Percentiles rank a stretch among this genome's conserved stretches.
phyloP scores from a whole-genome alignment of 106 monocot species.

The Alisma plantagoaquatica region DNA sequence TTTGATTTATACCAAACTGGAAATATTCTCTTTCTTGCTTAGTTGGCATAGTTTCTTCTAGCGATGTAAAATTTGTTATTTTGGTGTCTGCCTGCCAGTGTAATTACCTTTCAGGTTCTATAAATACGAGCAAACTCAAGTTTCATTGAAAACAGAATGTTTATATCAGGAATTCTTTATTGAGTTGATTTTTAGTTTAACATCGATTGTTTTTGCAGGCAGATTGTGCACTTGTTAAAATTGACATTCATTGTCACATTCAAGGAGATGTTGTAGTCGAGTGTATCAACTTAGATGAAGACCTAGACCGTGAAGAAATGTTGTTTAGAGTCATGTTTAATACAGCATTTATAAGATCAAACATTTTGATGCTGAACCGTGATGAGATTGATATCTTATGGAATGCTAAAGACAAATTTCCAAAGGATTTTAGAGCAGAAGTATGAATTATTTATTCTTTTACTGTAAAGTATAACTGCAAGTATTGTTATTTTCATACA shows the following conservation, averaged over 20 bases:
- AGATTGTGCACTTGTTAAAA: slow-evolving; percentile 80
- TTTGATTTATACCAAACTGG: too few species aligned
- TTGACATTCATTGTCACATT: slow-evolving; percentile 72
- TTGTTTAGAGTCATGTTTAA: slow-evolving; percentile 91
- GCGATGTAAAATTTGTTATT: neutral
- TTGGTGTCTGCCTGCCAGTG: too few species aligned
- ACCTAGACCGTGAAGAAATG: slow-evolving; percentile 72
- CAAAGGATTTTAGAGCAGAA: slow-evolving; percentile 77
- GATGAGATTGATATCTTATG: slow-evolving; percentile 83
- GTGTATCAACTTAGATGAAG: slow-evolving; percentile 68
- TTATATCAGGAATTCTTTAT: neutral
- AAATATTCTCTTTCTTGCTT: neutral
- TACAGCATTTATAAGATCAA: too few species aligned
- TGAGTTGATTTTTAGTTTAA: neutral
- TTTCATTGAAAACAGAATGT: too few species aligned
- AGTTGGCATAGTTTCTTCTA: neutral
- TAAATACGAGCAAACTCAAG: too few species aligned
- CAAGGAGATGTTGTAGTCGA: slow-evolving; percentile 90
- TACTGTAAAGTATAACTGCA: neutral
- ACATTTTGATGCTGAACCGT: too few species aligned
- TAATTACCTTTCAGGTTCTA: too few species aligned
- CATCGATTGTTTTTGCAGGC: slow-evolving; percentile 25
- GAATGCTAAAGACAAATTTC: slow-evolving; percentile 74
- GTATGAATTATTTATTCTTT: slow-evolving; percentile 12
- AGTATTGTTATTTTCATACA: neutral